A percentile compares a stretch with the other conserved stretches of the same genome.
Evolutionary conservation across 495 filamentous ascomycete genomes (phyloP).

Genomic region (Daldinia decipiens): DNA sequence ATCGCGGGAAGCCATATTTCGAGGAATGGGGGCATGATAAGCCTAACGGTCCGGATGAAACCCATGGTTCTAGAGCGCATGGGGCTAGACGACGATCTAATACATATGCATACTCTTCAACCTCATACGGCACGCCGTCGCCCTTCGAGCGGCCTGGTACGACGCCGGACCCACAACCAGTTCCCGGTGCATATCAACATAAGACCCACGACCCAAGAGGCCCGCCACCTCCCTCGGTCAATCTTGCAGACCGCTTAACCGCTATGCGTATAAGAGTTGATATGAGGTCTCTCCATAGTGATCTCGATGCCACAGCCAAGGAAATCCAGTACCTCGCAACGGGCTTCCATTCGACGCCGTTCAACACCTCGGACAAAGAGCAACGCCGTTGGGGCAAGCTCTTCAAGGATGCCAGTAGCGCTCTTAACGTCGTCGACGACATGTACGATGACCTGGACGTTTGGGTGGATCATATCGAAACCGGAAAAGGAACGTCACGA

Average conservation of each 20-base stretch:
- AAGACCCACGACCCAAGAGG: background rate
- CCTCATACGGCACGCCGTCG: background rate
- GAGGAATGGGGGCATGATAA: slow-evolving; percentile 18
- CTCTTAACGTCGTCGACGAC: background rate
- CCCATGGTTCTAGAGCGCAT: background rate
- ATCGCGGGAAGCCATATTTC: slow-evolving; percentile 17
- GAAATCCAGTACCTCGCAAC: slow-evolving; percentile 7
- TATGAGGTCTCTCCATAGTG: background rate
- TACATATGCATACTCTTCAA: background rate
- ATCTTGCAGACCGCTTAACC: slow-evolving; percentile 18
- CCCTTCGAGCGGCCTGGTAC: background rate
- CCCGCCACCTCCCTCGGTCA: background rate
- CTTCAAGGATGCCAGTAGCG: background rate
- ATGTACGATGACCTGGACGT: background rate
- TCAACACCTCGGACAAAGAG: background rate
- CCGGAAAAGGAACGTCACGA: background rate
- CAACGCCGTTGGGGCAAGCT: background rate
- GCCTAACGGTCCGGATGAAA: background rate
- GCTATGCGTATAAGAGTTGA: slow-evolving; percentile 26
- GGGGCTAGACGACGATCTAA: background rate
- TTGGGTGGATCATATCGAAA: background rate
- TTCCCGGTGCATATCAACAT: background rate
- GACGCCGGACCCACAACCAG: background rate
- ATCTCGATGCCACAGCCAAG: slow-evolving; percentile 6
- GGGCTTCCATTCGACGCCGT: slow-evolving; percentile 2